Conservation (phyloP, 306 rosid species). For the Quercus cerris region DNA sequence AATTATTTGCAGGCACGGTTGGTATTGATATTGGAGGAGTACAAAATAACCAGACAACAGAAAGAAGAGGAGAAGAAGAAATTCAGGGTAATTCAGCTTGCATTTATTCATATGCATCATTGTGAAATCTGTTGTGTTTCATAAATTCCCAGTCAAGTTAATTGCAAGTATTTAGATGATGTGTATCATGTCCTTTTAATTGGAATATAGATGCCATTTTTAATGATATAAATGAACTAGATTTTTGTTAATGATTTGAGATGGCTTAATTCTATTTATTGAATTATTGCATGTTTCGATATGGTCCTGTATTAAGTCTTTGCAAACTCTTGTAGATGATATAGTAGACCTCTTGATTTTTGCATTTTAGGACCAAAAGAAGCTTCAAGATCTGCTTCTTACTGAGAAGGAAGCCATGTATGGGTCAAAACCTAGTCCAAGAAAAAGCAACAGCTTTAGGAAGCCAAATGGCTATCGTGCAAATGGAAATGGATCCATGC, state of each 20-base stretch:
- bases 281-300: background rate
- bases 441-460: conserved; percentile 76
- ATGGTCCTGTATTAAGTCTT: background rate
- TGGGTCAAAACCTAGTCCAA: conserved; percentile 95
- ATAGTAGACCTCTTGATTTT: background rate
- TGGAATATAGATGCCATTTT: background rate
- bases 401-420: conserved; percentile 86
- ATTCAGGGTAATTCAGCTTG: conserved; percentile 51
- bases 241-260: background rate
- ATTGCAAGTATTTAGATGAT: background rate
- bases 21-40: conserved; percentile 83
- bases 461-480: conserved; percentile 66
- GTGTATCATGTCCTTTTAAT: background rate
- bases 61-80: conserved; percentile 84
- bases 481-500: conserved; percentile 83
- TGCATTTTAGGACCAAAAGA: conserved; percentile 80
- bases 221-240: background rate
- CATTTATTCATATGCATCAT: background rate
- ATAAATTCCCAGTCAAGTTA: background rate
- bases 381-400: conserved; percentile 87
- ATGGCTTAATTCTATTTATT: background rate
- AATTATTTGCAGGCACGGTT: conserved; percentile 57
- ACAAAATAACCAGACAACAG: conserved; percentile 78
- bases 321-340: background rate
- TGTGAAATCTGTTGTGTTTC: background rate